Percentiles rank a stretch among this genome's conserved stretches.
These are phyloP conservation scores for Salicornia ramosissima DNA, from an alignment of 148 eudicot species.

Conservation along the genomic window DNA sequence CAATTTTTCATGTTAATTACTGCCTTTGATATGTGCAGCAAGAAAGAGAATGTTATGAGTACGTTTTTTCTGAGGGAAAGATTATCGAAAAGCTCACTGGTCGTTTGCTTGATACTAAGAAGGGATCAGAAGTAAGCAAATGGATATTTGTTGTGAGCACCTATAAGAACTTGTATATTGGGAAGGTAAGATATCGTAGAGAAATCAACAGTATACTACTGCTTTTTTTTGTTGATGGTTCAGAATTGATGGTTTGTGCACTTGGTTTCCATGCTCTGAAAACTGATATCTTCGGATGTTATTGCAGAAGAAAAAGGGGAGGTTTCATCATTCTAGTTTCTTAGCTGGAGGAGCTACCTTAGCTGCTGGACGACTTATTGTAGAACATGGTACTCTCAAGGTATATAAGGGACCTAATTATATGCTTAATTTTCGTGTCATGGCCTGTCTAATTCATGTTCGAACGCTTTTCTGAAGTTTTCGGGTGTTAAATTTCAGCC, in stretches of 20 bases:
- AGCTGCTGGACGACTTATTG: conserved; percentile 87
- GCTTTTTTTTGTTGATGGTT: no score
- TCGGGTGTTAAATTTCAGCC: neutral
- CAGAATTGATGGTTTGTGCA: no score
- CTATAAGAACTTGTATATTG: conserved; percentile 66
- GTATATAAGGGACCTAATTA: conserved; percentile 30
- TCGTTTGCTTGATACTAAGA: conserved; percentile 48
- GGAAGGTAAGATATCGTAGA: conserved; percentile 49
- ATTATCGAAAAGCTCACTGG: conserved; percentile 49
- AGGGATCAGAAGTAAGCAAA: conserved; percentile 40
- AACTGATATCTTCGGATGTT: conserved; percentile 6
- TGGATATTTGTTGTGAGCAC: conserved; percentile 97
- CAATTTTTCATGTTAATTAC: neutral
- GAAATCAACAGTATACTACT: neutral
- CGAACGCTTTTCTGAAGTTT: neutral
- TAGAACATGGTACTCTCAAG: conserved; percentile 66
- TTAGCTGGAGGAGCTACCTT: conserved; percentile 94
- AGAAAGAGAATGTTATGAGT: conserved; percentile 78
- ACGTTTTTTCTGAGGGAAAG: conserved; percentile 56
- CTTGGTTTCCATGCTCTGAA: neutral
- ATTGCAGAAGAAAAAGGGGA: conserved; percentile 82
- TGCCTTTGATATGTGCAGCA: conserved; percentile 37
- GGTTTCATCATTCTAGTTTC: conserved; percentile 93
- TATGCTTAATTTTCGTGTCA: neutral
- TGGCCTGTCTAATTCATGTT: neutral